Evolutionary conservation across 2,329 filamentous ascomycete genomes (phyloP), one percentile per base, ranked within the genome.

Genomic region (Exophiala calicioides): DNA sequence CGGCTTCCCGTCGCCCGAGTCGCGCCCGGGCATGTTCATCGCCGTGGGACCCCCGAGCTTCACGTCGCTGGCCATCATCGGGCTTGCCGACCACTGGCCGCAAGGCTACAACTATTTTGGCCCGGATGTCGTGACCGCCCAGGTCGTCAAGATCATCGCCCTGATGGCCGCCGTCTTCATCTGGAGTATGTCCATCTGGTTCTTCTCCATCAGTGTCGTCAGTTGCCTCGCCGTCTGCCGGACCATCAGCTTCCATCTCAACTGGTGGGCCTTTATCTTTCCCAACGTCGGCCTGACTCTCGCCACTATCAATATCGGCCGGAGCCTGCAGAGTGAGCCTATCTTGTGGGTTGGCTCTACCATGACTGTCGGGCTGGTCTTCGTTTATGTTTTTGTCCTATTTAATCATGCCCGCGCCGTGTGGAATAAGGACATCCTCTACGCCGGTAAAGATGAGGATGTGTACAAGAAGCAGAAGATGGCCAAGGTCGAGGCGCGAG

Each of bases 11-110:
- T 66, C 71, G 54, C 72, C 78, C 5, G 81, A 85, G 58, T 81
- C 84, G 51, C 72, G 85, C 39, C 81, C 85, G 0, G 84, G 80
- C 1, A 78, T 89, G 62, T 88, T 86, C 70, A 87, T 89, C 70
- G 84, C 82, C 50, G 85, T 88, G n/a, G 85, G 85, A 0, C 84
- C 85, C 1, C 84, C 84, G 0, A 77, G 82, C 1, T 88, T 87
- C 69, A 88, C 85, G 0, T 81, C 80, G 1, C 69, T 88, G 10
- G 84, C 85, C 0, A 72, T 88, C 30, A 78, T 88, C 27, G 84
- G 84, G 36, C 84, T 88, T 76, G 76, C 83, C 0, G 72, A 77
- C 9, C 31, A 59, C 27, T 57, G 49, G 45, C 55, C 55, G n/a
- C 19, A 20, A 8, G 43, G 42, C 3, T 48, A 62, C 32, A 69